Evolutionary conservation across 352 stramenopile species (phyloP).

Genomic region (Pythium apleroticum): DNA sequence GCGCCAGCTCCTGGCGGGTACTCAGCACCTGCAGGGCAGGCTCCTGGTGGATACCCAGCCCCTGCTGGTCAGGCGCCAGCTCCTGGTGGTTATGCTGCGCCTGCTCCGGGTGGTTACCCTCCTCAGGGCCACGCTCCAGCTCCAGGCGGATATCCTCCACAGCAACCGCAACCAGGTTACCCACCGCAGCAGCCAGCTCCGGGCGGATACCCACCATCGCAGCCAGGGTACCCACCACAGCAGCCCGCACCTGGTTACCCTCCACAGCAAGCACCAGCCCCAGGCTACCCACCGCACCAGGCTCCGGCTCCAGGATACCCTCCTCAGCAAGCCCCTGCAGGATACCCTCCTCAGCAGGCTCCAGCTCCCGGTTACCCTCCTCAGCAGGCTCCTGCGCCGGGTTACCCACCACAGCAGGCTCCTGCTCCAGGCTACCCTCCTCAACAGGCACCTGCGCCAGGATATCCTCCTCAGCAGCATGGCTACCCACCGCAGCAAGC

Average conservation of each 20-base stretch:
- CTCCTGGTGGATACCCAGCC: slow-evolving; percentile 17
- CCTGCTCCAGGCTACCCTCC: slow-evolving; percentile 21
- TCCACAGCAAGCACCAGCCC: slow-evolving; percentile 6
- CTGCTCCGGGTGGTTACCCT: slow-evolving; percentile 9
- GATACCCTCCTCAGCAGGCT: slow-evolving; percentile 7
- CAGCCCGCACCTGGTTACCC: slow-evolving; percentile 27
- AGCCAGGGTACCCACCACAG: slow-evolving; percentile 25
- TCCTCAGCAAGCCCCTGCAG: not conserved
- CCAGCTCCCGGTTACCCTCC: slow-evolving; percentile 30
- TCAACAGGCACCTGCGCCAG: no score
- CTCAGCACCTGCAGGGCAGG: slow-evolving; percentile 17
- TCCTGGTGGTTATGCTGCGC: slow-evolving; percentile 13
- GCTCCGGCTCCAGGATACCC: not conserved
- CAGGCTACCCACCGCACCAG: slow-evolving; percentile 1
- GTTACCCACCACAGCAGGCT: not conserved
- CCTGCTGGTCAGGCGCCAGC: slow-evolving; percentile 16
- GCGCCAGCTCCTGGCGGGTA: not conserved
- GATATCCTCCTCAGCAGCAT: no score
- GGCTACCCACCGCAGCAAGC: slow-evolving; percentile 24
- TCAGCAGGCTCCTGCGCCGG: slow-evolving; percentile 21
- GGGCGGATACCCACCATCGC: slow-evolving; percentile 29
- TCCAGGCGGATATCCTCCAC: slow-evolving; percentile 31
- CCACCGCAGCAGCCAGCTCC: slow-evolving; percentile 23
- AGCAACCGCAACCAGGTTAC: slow-evolving; percentile 23
- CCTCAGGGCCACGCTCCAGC: slow-evolving; percentile 13